Evolutionary conservation across 805 yeast species (phyloP).

Genomic region (Kuraishia capsulata): DNA sequence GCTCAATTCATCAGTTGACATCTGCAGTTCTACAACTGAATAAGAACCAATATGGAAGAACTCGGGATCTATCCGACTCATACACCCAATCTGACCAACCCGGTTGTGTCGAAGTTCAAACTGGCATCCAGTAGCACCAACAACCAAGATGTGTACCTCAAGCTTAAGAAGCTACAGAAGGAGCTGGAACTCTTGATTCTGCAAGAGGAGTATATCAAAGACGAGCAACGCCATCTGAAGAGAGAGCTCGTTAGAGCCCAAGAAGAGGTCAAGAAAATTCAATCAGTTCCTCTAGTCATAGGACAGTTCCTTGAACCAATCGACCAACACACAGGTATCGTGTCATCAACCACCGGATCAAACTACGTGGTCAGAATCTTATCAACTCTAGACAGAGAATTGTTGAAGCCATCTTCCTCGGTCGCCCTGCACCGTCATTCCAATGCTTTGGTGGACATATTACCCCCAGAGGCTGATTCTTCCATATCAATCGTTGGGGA

Average conservation of each 20-base stretch:
- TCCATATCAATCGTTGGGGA: constrained; percentile 92
- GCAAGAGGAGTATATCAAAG: constrained; percentile 93
- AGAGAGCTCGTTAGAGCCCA: constrained; percentile 94
- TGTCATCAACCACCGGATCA: constrained; percentile 95
- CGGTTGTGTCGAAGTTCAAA: constrained; percentile 6
- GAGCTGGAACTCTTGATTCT: constrained; percentile 76
- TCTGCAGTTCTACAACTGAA: no score
- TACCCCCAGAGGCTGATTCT: constrained; percentile 98
- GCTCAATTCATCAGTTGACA: no score
- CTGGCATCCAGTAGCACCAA: constrained; percentile 9
- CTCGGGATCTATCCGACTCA: constrained; percentile 37
- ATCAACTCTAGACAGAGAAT: constrained; percentile 90
- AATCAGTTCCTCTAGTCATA: constrained; percentile 94
- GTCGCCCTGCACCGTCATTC: constrained; percentile 98
- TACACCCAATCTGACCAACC: constrained; percentile 17
- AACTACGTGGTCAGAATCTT: constrained; percentile 93
- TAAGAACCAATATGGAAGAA: no score
- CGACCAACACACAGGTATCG: constrained; percentile 94
- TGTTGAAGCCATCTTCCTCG: constrained; percentile 87
- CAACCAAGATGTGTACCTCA: constrained; percentile 65
- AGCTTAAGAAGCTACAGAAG: constrained; percentile 80
- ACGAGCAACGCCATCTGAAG: constrained; percentile 93
- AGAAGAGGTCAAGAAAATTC: constrained; percentile 96
- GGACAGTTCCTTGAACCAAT: constrained; percentile 98
- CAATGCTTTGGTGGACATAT: constrained; percentile 91